phyloP scores from a whole-genome alignment of 805 yeast genomes.

The Yamadazyma olivae region DNA sequence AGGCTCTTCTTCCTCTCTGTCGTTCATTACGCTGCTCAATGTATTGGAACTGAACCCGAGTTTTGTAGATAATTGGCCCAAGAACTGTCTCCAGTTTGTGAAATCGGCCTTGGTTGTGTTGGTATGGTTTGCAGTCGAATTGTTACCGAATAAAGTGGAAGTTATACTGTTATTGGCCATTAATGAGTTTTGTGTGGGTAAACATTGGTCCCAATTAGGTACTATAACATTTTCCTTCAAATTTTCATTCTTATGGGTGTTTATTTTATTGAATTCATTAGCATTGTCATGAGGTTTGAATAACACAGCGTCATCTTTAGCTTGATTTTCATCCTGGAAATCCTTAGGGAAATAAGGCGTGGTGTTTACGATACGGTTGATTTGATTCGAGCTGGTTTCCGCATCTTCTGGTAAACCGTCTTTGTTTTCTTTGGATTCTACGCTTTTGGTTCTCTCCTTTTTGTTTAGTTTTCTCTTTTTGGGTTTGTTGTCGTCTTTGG shows the following conservation, averaged over 20 bases:
- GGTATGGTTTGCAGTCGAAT: conserved; percentile 21
- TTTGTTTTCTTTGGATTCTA: conserved; percentile 7
- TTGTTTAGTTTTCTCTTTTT: background rate
- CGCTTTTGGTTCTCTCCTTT: conserved; percentile 9
- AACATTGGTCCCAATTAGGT: conserved; percentile 40
- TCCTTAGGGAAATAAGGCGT: conserved; percentile 25
- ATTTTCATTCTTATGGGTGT: conserved; percentile 44
- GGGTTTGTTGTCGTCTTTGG: background rate
- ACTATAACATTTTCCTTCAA: conserved; percentile 37
- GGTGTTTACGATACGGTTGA: conserved; percentile 32
- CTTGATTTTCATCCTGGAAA: conserved; percentile 11
- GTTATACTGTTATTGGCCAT: conserved; percentile 10
- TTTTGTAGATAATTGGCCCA: conserved; percentile 30
- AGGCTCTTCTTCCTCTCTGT: conserved; percentile 5
- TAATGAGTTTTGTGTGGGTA: conserved; percentile 25
- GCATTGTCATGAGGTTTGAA: conserved; percentile 42
- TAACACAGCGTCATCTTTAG: conserved; percentile 39
- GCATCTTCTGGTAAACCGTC: conserved; percentile 4
- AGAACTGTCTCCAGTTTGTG: conserved; percentile 33
- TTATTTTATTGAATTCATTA: conserved; percentile 37
- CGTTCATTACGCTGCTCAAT: conserved; percentile 22
- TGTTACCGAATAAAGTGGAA: conserved; percentile 21
- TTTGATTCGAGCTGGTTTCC: conserved; percentile 9
- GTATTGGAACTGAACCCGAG: conserved; percentile 34
- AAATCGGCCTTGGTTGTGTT: conserved; percentile 25